Evolutionary conservation across 192 early-diverging fungal genomes (phyloP).

Genomic region (Allomyces macrogynus): DNA sequence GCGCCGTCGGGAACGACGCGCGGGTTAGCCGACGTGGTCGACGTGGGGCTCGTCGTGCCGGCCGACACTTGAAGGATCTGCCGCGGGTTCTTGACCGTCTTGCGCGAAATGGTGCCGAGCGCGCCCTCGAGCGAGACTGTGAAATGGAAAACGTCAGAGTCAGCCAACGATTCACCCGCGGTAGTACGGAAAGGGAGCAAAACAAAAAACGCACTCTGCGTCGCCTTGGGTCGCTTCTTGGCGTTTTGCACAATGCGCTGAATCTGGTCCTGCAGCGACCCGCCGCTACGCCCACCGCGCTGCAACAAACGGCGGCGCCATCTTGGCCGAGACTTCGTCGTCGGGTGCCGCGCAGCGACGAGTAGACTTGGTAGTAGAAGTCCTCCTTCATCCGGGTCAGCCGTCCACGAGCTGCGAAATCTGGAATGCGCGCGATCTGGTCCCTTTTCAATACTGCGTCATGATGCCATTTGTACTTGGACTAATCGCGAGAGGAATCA

Average conservation of each 20-base stretch:
- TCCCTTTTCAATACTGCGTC: slow-evolving; percentile 89
- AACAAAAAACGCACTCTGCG: slow-evolving; percentile 31
- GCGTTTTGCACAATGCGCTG: slow-evolving; percentile 88
- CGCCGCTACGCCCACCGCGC: not conserved
- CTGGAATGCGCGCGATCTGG: slow-evolving; percentile 78
- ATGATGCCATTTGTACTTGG: slow-evolving; percentile 74
- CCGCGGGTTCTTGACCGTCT: slow-evolving; percentile 72
- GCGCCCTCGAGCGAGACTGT: slow-evolving; percentile 78
- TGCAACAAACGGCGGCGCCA: not conserved
- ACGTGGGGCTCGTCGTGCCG: not conserved
- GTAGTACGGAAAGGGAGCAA: not conserved
- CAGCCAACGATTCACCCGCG: slow-evolving; percentile 2
- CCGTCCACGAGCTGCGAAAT: slow-evolving; percentile 80
- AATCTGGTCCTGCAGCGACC: slow-evolving; percentile 77
- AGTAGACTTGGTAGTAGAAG: slow-evolving; percentile 64
- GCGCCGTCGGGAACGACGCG: not conserved
- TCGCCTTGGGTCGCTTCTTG: slow-evolving; percentile 64
- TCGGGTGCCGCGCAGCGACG: slow-evolving; percentile 1
- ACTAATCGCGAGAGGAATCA: not conserved
- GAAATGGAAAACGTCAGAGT: not conserved
- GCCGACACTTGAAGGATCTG: slow-evolving; percentile 55
- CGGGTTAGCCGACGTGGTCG: not conserved
- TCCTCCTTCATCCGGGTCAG: slow-evolving; percentile 84
- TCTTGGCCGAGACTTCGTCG: slow-evolving; percentile 13
- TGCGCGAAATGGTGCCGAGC: slow-evolving; percentile 78